A percentile compares a stretch with the other conserved stretches of the same genome.
phyloP scores from a whole-genome alignment of 208 protist genomes.

The Acanthamoeba pearcei region DNA sequence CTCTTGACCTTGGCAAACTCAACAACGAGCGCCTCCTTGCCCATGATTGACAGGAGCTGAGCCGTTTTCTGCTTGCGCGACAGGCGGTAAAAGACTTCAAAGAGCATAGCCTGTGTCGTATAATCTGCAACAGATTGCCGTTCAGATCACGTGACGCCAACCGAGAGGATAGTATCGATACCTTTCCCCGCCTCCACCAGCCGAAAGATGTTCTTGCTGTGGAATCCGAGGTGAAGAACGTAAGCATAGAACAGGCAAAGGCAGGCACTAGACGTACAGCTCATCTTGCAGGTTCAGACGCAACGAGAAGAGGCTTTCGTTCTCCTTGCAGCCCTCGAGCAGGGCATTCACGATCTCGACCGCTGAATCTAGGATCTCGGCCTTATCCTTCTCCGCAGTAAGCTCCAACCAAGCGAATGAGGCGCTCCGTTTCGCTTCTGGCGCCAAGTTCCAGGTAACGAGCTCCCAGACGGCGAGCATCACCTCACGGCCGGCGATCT shows the following conservation, averaged over 20 bases:
- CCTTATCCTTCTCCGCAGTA: neutral
- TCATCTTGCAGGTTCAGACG: neutral
- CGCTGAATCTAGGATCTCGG: neutral
- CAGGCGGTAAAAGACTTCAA: conserved; percentile 46
- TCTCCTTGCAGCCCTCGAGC: neutral
- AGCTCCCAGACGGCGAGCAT: neutral
- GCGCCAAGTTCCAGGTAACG: neutral
- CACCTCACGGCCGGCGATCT: neutral
- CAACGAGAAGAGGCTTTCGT: neutral
- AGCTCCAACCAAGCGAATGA: neutral
- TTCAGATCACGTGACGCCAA: neutral
- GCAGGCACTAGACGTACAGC: neutral
- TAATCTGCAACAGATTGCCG: neutral
- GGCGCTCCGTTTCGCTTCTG: neutral
- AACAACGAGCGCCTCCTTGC: neutral
- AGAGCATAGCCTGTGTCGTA: conserved; percentile 31
- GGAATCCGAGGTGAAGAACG: neutral
- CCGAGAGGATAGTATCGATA: neutral
- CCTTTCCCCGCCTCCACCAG: neutral
- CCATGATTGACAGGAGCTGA: neutral
- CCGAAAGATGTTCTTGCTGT: neutral
- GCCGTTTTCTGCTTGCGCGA: neutral
- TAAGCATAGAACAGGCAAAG: neutral
- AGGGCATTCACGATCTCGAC: conserved; percentile 22
- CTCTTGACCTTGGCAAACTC: neutral